Evolutionary conservation across 805 yeast species (phyloP).

Genomic region (Torulaspora quercuum): DNA sequence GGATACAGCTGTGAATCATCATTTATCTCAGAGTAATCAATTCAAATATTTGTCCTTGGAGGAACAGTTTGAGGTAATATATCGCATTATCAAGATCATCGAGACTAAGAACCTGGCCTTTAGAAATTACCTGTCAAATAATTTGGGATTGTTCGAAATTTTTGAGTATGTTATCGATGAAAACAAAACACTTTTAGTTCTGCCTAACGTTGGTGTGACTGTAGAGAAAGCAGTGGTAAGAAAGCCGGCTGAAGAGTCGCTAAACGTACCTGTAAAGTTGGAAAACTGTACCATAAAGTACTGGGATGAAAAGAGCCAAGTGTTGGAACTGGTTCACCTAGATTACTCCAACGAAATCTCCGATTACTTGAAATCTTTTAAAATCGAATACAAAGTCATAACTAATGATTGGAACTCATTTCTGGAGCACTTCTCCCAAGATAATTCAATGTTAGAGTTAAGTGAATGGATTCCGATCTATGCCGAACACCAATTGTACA

Average conservation of each 20-base stretch:
- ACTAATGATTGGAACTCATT: slow-evolving; percentile 30
- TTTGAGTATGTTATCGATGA: slow-evolving; percentile 22
- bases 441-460: slow-evolving; percentile 12
- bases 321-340: slow-evolving; percentile 27
- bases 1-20: slow-evolving; percentile 27
- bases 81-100: slow-evolving; percentile 29
- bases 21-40: slow-evolving; percentile 11
- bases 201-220: slow-evolving; percentile 29
- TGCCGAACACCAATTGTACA: slow-evolving; percentile 28
- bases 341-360: slow-evolving; percentile 34
- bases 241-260: slow-evolving; percentile 9
- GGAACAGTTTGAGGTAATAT: slow-evolving; percentile 30
- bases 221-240: slow-evolving; percentile 17
- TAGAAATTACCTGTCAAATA: slow-evolving; percentile 30
- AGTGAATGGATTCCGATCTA: slow-evolving; percentile 19
- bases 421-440: slow-evolving; percentile 15
- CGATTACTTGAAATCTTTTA: slow-evolving; percentile 26
- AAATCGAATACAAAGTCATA: slow-evolving; percentile 23
- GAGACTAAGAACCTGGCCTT: slow-evolving; percentile 32
- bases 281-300: slow-evolving; percentile 30
- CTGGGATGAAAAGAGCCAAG: slow-evolving; percentile 16
- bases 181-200: slow-evolving; percentile 18
- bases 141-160: slow-evolving; percentile 30
- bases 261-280: slow-evolving; percentile 30
- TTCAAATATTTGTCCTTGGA: slow-evolving; percentile 18